A percentile compares a stretch with the other conserved stretches of the same genome.
phyloP scores from a whole-genome alignment of 2,329 filamentous ascomycete species.

The Cladophialophora bantiana region DNA sequence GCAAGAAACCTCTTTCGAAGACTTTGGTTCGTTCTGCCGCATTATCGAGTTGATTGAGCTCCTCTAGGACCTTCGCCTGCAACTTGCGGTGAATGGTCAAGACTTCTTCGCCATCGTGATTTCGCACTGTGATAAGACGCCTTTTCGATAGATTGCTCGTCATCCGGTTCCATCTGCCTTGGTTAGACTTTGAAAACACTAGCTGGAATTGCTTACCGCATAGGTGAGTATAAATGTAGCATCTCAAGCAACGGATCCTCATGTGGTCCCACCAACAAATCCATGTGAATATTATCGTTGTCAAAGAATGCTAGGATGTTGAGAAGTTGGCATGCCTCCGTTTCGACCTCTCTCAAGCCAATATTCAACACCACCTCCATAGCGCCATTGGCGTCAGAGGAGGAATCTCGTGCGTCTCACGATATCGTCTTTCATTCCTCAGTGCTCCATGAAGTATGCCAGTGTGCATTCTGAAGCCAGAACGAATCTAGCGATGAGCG shows the following conservation, averaged over 20 bases:
- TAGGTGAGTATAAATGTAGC: too few species aligned
- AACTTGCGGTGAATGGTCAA: too few species aligned
- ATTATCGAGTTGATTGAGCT: too few species aligned
- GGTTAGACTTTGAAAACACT: too few species aligned
- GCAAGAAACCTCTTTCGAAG: too few species aligned
- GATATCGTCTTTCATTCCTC: not conserved
- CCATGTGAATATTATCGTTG: constrained; percentile 3
- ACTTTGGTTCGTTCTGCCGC: too few species aligned
- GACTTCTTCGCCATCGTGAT: too few species aligned
- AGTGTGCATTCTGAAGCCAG: constrained; percentile 5
- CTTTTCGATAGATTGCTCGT: too few species aligned
- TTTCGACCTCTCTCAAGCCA: not conserved
- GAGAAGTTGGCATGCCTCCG: constrained; percentile 1
- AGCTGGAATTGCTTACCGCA: too few species aligned
- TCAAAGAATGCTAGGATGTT: constrained; percentile 13
- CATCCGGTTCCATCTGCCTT: too few species aligned
- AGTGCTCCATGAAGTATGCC: constrained; percentile 2
- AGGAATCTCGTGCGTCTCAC: not conserved
- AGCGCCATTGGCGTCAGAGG: not conserved
- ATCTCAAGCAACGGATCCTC: not conserved
- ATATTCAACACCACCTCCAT: constrained; percentile 14
- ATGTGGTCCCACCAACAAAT: not conserved
- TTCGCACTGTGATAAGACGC: too few species aligned
- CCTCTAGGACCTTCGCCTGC: too few species aligned
- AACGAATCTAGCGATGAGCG: constrained; percentile 7